Evolutionary conservation across 768 basidiomycete species (phyloP), one percentile per base, ranked within the genome.

Genomic region (Russula griseocarnosa): DNA sequence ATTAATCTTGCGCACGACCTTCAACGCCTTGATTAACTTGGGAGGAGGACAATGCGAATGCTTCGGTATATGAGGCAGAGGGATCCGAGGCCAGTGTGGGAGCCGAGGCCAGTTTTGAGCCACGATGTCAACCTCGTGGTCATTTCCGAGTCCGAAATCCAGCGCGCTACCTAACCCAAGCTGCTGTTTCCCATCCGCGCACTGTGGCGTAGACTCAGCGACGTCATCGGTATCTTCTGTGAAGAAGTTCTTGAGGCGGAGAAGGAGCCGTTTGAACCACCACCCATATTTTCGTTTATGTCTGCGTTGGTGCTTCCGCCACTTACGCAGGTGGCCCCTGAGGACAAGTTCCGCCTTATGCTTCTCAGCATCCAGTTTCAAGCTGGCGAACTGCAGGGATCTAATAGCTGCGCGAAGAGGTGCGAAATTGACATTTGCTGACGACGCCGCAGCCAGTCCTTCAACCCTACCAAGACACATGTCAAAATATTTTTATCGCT

Each of bases 1-100:
- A 74, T 92, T 92, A 18, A 80, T 82, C 58, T 71, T 76, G 57
- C 75, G 77, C 11, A 90, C 81, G 32, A 84, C 83, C 69, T 81
- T 82, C 2, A 78, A 83, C 3, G 85, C 87, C 67, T 79, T 79
- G 66, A 82, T 76, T 63, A 92, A 73, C 67, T 81, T 75, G 54
- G 74, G 76, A 60, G 63, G 70, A 58, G 67, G 59, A 66, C 58
- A 57, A 42, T 62, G 69, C 34, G 68, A 67, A 54, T 60, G 58
- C 55, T 64, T 52, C 3, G 65, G 61, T 50, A 8, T 50, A 50
- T 3, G 49, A 50, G 49, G 49, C 6, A 38, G 22, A 58, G 51
- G 55, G 5, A 59, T 20, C 9, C 47, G 58, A 16, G 69, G 58
- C 8, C 69, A 65, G 46, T 20, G n/a, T n/a, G 51, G 55, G 5